Evolutionary conservation across 352 stramenopile genomes (phyloP).

Genomic region (Globisporangium orthogonon): DNA sequence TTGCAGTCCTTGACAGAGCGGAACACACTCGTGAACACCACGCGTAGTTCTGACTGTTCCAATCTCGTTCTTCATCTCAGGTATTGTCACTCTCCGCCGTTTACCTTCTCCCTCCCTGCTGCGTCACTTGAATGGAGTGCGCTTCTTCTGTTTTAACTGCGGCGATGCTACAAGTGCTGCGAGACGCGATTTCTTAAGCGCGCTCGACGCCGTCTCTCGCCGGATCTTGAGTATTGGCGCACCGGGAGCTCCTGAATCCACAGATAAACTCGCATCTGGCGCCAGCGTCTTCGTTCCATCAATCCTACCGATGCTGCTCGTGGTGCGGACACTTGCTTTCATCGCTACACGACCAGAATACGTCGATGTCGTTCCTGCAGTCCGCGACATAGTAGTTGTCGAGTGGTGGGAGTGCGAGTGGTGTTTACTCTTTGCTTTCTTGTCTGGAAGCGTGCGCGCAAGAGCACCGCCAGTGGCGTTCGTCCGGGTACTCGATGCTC

Average conservation of each 20-base stretch:
- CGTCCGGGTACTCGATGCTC: background rate
- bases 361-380: background rate
- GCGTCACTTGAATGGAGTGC: conserved; percentile 21
- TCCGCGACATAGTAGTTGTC: background rate
- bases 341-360: conserved; percentile 9
- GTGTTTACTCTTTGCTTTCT: conserved; percentile 8
- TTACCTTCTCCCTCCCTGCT: too few relatives aligned
- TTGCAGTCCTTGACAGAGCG: too few relatives aligned
- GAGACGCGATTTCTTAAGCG: conserved; percentile 40
- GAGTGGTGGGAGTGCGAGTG: background rate
- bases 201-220: conserved; percentile 44
- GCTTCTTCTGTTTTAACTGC: conserved; percentile 19
- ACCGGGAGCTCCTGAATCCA: background rate
- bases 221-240: conserved; percentile 34
- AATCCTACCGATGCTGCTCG: background rate
- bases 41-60: too few relatives aligned
- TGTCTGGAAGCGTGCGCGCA: conserved; percentile 4
- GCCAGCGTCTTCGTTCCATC: conserved; percentile 9
- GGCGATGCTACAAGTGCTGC: conserved; percentile 6
- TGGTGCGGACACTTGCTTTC: conserved; percentile 5
- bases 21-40: too few relatives aligned
- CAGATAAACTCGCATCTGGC: conserved; percentile 1
- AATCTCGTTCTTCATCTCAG: too few relatives aligned
- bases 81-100: too few relatives aligned
- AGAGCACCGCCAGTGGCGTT: background rate